Percentiles rank a stretch among this genome's conserved stretches.
Evolutionary conservation across 371 early-diverging fungal species (phyloP).

Genomic region (Mucor circinelloides): DNA sequence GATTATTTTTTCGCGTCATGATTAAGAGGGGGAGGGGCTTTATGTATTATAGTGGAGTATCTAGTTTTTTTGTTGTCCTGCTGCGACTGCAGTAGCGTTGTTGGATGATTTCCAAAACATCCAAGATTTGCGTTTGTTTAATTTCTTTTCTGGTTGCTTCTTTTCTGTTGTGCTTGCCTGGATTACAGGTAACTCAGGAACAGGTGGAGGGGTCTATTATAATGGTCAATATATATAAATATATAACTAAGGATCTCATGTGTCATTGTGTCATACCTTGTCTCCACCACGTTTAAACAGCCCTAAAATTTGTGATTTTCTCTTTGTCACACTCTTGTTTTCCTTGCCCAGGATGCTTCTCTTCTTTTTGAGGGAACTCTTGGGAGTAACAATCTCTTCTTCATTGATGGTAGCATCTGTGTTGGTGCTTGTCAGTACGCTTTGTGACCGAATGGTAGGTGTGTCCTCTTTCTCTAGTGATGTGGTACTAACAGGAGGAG

Average conservation of each 20-base stretch:
- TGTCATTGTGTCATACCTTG: slow-evolving; percentile 13
- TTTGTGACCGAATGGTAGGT: slow-evolving; percentile 6
- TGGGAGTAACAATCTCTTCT: neutral
- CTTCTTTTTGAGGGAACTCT: neutral
- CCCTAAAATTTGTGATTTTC: slow-evolving; percentile 30
- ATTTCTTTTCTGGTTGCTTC: slow-evolving; percentile 11
- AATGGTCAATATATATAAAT: neutral
- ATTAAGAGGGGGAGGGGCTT: too few species aligned
- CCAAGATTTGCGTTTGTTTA: slow-evolving; percentile 21
- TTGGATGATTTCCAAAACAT: slow-evolving; percentile 28
- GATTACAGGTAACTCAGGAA: slow-evolving; percentile 1
- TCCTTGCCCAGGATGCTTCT: slow-evolving; percentile 9
- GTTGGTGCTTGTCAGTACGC: neutral
- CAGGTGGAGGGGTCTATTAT: neutral
- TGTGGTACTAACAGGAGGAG: neutral
- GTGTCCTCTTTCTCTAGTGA: slow-evolving; percentile 4
- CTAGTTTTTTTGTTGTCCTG: neutral
- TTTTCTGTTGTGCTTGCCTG: neutral
- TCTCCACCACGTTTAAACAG: slow-evolving; percentile 25
- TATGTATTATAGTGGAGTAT: neutral
- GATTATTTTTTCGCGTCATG: too few species aligned
- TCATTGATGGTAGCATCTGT: slow-evolving; percentile 1
- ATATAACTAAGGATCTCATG: neutral
- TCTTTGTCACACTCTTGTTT: slow-evolving; percentile 19
- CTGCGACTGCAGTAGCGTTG: neutral